Percentiles rank a stretch among this genome's conserved stretches.
Evolutionary conservation across 2,329 filamentous ascomycete genomes (phyloP).

Genomic region (Pochonia chlamydosporia): DNA sequence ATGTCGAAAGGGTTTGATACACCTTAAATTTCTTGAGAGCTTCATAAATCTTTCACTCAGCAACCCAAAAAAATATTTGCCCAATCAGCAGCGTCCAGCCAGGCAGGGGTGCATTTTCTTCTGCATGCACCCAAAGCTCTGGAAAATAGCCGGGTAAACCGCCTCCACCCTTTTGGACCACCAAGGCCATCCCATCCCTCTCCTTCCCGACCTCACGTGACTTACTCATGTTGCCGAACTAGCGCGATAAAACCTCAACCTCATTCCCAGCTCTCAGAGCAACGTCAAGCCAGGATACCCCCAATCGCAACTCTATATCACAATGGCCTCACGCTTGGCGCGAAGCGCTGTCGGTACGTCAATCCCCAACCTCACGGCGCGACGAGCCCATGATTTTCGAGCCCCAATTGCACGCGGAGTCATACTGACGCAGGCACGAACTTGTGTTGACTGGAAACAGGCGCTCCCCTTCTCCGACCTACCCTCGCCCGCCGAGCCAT

Average conservation of each 20-base stretch:
- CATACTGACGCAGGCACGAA: constrained; percentile 13
- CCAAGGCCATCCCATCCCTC: background rate
- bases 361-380: background rate
- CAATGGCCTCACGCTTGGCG: constrained; percentile 97
- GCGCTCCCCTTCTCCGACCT: constrained; percentile 86
- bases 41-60: background rate
- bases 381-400: background rate
- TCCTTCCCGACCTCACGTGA: constrained; percentile 27
- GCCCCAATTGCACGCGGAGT: constrained; percentile 21
- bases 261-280: constrained; percentile 37
- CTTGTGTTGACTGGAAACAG: constrained; percentile 39
- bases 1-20: background rate
- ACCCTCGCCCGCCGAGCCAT: constrained; percentile 68
- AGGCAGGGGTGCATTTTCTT: background rate
- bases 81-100: constrained; percentile 4
- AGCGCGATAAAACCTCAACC: constrained; percentile 47
- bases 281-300: constrained; percentile 41
- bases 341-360: constrained; percentile 89
- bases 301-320: constrained; percentile 57
- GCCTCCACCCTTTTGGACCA: background rate
- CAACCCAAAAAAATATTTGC: constrained; percentile 1
- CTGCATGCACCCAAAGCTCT: background rate
- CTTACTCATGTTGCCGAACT: constrained; percentile 29
- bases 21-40: background rate
- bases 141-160: constrained; percentile 19